Conservation (phyloP, 108 stramenopile genomes). For the Nitzschia putrida region DNA sequence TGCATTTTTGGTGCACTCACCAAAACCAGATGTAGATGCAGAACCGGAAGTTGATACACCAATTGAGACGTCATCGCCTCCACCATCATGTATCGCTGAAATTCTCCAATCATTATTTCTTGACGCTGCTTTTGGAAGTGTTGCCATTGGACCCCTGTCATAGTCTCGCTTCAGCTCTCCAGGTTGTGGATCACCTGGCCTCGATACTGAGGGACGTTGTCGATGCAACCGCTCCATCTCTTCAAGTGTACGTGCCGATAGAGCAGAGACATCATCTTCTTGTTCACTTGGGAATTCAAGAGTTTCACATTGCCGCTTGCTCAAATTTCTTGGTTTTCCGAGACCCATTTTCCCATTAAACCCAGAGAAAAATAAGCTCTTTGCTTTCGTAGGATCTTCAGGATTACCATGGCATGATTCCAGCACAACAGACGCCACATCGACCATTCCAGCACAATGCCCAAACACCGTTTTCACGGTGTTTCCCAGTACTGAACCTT, state of each 20-base stretch:
- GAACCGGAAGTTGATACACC: conserved; percentile 10
- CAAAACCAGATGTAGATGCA: not conserved
- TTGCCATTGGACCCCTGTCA: too few species aligned
- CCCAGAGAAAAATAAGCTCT: not conserved
- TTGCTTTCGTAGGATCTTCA: not conserved
- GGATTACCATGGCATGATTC: conserved; percentile 20
- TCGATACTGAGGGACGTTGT: too few species aligned
- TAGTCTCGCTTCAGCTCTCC: too few species aligned
- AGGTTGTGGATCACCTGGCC: too few species aligned
- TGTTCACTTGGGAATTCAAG: conserved; percentile 30
- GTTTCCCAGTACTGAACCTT: not conserved
- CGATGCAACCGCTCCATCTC: conserved; percentile 30
- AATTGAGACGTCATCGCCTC: not conserved
- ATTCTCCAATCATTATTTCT: conserved; percentile 2
- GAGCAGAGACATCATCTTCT: conserved; percentile 35
- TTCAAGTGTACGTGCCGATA: conserved; percentile 36
- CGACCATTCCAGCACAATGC: conserved; percentile 32
- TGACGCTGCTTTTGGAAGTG: too few species aligned
- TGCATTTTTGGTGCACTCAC: too few species aligned
- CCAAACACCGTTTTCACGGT: conserved; percentile 28
- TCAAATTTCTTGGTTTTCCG: not conserved
- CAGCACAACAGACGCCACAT: conserved; percentile 29
- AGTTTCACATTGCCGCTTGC: conserved; percentile 16
- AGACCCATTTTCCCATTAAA: conserved; percentile 1
- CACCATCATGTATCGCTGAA: not conserved